Evolutionary conservation across 257 asterid genomes (phyloP).

Genomic region (Solanum peruvianum): DNA sequence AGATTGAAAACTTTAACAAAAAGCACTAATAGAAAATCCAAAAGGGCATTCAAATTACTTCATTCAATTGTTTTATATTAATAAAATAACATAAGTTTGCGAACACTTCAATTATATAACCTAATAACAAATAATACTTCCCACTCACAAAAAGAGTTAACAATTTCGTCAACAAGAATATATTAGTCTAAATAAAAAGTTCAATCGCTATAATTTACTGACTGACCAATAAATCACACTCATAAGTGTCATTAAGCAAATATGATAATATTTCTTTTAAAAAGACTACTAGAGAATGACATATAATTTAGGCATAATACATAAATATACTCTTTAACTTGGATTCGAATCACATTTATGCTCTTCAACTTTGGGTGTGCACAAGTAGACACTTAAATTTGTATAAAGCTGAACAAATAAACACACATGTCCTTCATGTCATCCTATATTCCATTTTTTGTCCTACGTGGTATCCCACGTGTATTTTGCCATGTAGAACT

Average conservation of each 20-base stretch:
- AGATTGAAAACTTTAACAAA: not conserved
- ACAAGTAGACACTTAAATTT: too few species aligned
- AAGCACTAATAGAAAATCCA: not conserved
- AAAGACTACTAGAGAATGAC: not conserved
- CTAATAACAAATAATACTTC: not conserved
- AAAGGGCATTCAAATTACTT: not conserved
- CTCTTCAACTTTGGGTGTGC: too few species aligned
- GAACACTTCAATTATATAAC: not conserved
- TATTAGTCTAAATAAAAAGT: not conserved
- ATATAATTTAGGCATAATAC: not conserved
- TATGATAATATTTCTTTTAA: not conserved
- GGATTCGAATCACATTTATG: too few species aligned
- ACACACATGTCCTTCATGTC: too few species aligned
- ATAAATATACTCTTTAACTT: too few species aligned
- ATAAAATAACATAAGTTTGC: not conserved
- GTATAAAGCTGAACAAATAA: too few species aligned
- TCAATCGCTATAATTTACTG: not conserved
- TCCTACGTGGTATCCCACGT: too few species aligned
- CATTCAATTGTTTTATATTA: not conserved
- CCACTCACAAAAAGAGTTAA: not conserved
- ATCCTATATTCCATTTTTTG: too few species aligned
- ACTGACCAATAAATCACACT: not conserved
- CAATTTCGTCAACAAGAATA: not conserved
- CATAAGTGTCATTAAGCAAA: not conserved
- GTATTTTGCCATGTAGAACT: too few species aligned